phyloP scores from a whole-genome alignment of 768 basidiomycete species.

The Candolleomyces eurysporus region DNA sequence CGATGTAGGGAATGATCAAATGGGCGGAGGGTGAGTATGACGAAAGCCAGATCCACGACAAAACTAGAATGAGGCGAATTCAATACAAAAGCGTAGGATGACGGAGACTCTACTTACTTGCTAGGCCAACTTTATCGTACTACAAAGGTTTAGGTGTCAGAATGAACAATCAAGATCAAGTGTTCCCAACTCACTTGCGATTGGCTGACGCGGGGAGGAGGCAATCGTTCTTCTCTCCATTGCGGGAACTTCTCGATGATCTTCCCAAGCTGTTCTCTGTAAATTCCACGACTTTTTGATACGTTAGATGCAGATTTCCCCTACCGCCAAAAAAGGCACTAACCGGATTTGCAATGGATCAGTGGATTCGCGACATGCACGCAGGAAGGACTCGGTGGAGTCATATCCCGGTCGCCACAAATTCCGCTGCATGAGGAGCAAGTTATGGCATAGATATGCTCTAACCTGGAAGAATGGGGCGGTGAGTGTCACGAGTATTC shows the following conservation, averaged over 20 bases:
- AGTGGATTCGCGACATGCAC: conserved; percentile 45
- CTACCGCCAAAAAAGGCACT: background rate
- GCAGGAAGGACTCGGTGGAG: conserved; percentile 50
- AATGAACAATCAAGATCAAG: background rate
- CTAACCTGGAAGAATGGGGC: conserved; percentile 50
- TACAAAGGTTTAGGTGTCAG: conserved; percentile 21
- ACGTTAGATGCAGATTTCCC: conserved; percentile 7
- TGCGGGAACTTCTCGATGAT: conserved; percentile 58
- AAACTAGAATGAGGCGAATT: conserved; percentile 40
- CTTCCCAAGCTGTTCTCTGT: conserved; percentile 53
- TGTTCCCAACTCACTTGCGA: conserved; percentile 51
- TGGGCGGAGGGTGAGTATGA: conserved; percentile 74
- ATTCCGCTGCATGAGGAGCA: conserved; percentile 54
- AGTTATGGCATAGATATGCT: conserved; percentile 61
- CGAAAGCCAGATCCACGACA: conserved; percentile 79
- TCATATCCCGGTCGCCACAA: conserved; percentile 72
- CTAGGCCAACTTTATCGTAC: conserved; percentile 88
- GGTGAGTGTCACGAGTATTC: conserved; percentile 1
- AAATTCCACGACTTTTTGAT: conserved; percentile 46
- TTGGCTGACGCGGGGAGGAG: conserved; percentile 83
- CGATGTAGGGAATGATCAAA: conserved; percentile 73
- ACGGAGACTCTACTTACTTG: conserved; percentile 48
- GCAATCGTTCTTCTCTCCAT: conserved; percentile 75
- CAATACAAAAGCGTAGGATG: conserved; percentile 5
- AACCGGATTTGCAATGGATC: conserved; percentile 69